Percentiles rank a stretch among this genome's conserved stretches.
These are phyloP conservation scores for Marasmius sp. DNA, from an alignment of 1,284 basidiomycete genomes.

Conservation along the genomic window DNA sequence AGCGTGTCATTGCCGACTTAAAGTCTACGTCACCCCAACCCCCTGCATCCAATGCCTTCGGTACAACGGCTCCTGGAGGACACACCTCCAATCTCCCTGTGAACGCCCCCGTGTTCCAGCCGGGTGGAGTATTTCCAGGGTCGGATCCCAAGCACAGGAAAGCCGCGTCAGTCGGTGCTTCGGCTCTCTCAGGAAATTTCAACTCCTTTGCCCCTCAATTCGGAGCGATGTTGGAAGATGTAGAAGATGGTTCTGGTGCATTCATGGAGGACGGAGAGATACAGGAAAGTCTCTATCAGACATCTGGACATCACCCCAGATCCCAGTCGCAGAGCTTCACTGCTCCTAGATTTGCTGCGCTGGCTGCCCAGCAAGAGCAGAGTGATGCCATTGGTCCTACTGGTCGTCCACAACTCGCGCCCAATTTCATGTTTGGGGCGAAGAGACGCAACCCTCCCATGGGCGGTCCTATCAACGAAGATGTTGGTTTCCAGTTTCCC, in stretches of 20 bases:
- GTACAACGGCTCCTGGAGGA: slow-evolving; percentile 44
- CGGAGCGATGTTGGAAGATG: slow-evolving; percentile 80
- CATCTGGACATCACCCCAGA: slow-evolving; percentile 63
- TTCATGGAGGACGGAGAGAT: slow-evolving; percentile 78
- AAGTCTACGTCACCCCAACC: slow-evolving; percentile 68
- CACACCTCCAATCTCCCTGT: slow-evolving; percentile 51
- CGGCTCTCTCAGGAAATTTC: slow-evolving; percentile 57
- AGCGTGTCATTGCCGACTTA: slow-evolving; percentile 80
- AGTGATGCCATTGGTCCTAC: slow-evolving; percentile 69
- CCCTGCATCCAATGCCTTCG: slow-evolving; percentile 40
- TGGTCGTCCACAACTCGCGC: slow-evolving; percentile 86
- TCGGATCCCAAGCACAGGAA: slow-evolving; percentile 74
- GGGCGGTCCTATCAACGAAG: slow-evolving; percentile 76
- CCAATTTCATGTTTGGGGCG: slow-evolving; percentile 85
- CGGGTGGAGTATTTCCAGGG: slow-evolving; percentile 56
- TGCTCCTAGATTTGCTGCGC: slow-evolving; percentile 83
- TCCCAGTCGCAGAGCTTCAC: slow-evolving; percentile 80
- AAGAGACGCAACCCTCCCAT: slow-evolving; percentile 59
- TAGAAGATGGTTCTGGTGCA: slow-evolving; percentile 54
- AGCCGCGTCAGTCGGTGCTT: slow-evolving; percentile 68
- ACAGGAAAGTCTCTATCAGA: slow-evolving; percentile 51
- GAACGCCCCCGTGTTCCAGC: slow-evolving; percentile 72
- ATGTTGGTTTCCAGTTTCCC: slow-evolving; percentile 82
- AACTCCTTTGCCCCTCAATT: slow-evolving; percentile 74
- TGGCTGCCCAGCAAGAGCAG: slow-evolving; percentile 78